Evolutionary conservation across 371 early-diverging fungal species (phyloP).

Genomic region (Mucor lusitanicus): DNA sequence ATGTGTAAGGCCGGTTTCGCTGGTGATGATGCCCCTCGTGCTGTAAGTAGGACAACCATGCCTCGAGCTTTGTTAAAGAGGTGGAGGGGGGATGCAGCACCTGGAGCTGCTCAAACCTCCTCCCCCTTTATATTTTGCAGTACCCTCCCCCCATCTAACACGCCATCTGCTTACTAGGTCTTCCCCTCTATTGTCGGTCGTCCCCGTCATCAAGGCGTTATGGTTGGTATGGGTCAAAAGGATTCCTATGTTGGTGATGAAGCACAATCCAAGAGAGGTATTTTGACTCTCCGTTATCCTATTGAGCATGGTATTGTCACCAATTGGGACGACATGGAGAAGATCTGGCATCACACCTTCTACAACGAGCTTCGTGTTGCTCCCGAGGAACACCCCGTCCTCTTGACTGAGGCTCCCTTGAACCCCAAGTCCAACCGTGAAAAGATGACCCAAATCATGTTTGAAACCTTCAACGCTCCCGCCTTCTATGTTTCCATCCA

Average conservation of each 20-base stretch:
- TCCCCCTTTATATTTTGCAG: too few relatives aligned
- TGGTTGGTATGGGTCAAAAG: slow-evolving; percentile 99
- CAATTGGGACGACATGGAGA: slow-evolving; percentile 99
- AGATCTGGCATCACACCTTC: slow-evolving; percentile 99
- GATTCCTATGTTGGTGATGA: slow-evolving; percentile 99
- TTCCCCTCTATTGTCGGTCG: slow-evolving; percentile 99
- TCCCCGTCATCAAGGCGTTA: slow-evolving; percentile 99
- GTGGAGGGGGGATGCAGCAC: neutral
- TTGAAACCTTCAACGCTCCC: slow-evolving; percentile 99
- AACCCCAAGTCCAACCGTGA: slow-evolving; percentile 99
- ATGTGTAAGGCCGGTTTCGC: slow-evolving; percentile 99
- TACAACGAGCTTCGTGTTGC: slow-evolving; percentile 82
- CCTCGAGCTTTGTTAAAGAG: neutral
- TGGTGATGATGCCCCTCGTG: slow-evolving; percentile 99
- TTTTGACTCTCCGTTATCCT: slow-evolving; percentile 98
- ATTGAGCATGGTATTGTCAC: slow-evolving; percentile 99
- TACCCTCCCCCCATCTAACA: neutral
- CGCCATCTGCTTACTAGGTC: slow-evolving; percentile 54
- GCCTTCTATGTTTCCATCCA: slow-evolving; percentile 99
- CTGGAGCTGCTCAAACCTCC: neutral
- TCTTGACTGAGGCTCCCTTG: slow-evolving; percentile 99
- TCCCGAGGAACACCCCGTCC: slow-evolving; percentile 98
- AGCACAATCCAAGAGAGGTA: slow-evolving; percentile 99
- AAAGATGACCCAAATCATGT: slow-evolving; percentile 99
- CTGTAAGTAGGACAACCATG: slow-evolving; percentile 68